Percentiles rank a stretch among this genome's conserved stretches.
These are phyloP conservation scores for Hansenula lynferdii DNA, from an alignment of 1,139 yeast genomes.

Conservation along the genomic window DNA sequence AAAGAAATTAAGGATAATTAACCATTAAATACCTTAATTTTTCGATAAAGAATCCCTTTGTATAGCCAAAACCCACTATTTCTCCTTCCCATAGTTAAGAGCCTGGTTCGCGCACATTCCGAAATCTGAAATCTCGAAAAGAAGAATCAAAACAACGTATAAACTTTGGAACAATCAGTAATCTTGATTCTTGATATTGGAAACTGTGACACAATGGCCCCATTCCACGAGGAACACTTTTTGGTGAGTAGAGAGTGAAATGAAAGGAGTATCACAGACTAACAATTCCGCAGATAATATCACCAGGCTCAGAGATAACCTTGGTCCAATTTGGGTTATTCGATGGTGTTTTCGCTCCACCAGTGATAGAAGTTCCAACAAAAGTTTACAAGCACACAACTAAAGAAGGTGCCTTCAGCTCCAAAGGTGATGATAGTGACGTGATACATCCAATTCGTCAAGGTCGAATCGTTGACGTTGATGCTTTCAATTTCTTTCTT, in stretches of 20 bases:
- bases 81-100: conserved; percentile 1
- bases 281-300: conserved; percentile 41
- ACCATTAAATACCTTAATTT: too few relatives aligned
- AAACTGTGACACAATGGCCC: conserved; percentile 31
- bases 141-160: neutral
- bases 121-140: neutral
- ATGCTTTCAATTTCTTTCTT: conserved; percentile 67
- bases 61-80: too few relatives aligned
- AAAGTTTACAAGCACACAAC: conserved; percentile 55
- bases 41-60: too few relatives aligned
- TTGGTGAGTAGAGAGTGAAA: too few relatives aligned
- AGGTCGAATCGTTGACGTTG: conserved; percentile 61
- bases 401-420: conserved; percentile 34
- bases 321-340: conserved; percentile 77
- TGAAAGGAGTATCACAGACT: too few relatives aligned
- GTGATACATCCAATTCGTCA: conserved; percentile 58
- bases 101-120: neutral
- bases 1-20: too few relatives aligned
- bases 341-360: conserved; percentile 68
- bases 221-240: conserved; percentile 40
- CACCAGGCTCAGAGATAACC: conserved; percentile 78
- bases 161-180: too few relatives aligned
- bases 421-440: conserved; percentile 34
- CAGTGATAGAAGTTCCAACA: conserved; percentile 71
- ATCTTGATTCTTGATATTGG: too few relatives aligned